Base-by-base conservation (phyloP, 2,329 filamentous ascomycete genomes). In the Eutypa lata region DNA sequence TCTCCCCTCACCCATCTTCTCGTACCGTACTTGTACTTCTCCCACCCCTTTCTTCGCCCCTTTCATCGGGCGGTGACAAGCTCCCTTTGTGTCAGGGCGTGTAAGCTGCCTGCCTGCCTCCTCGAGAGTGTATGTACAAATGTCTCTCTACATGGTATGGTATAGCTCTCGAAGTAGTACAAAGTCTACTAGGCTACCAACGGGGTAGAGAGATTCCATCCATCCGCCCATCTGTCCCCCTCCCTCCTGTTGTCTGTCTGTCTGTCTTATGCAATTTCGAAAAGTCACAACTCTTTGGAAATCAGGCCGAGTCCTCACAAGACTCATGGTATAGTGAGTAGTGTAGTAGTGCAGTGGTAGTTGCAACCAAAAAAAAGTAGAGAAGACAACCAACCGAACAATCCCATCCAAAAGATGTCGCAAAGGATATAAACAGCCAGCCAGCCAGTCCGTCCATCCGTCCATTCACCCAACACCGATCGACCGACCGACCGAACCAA, bases 241-340 rank as follows among this genome's bases (percentile, higher is more conserved):
- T 14, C 35, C n/a, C 35, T 38, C 35, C n/a, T 6, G 13, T 38
- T 38, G 35, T 14, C 31, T 35, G 31, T 11, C 40, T 43, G 18
- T n/a, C 22, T 45, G 14, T 45, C 42, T n/a, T 28, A 45, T 45
- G 42, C 42, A 45, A 45, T 45, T 45, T 45, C 42, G 42, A 45
- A 24, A 45, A 24, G 26, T 14, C 26, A 24, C 22, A n/a, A 11
- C 13, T 8, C 22, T 19, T 19, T 18, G 16, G 22, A 26, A 45
- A 28, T 24, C 42, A 45, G n/a, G 16, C 16, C 22, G 42, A 45
- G 42, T 24, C 42, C 7, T 24, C 42, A 16, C 42, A 11, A 24
- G 21, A 18, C 42, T 28, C 42, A 45, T 45, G 42, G 42, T 45
- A 45, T 45, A 45, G 22, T 26, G 22, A 24, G 42, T 28, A 45